Base-by-base conservation (phyloP, 768 basidiomycete genomes). In the Podaxis sp. region DNA sequence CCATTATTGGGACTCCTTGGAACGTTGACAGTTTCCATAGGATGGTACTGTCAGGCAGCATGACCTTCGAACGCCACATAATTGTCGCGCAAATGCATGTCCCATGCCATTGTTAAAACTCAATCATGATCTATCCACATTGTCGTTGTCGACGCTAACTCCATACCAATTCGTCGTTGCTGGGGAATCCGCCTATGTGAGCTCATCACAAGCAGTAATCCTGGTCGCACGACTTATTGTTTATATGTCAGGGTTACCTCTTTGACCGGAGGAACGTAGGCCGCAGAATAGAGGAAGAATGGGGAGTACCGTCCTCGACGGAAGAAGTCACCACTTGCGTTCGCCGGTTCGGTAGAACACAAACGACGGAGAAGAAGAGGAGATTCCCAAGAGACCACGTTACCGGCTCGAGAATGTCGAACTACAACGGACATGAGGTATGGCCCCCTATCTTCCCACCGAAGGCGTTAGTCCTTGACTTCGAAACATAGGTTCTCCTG, bases 41-140 rank as follows among this genome's bases (percentile, higher is more conserved):
- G 93, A 96, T 72, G 93, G 91, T 3, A 82, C 87, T 28, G 92
- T 95, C 9, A 82, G 93, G 25, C 93, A 95, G 68, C 93, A 95
- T 69, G 93, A 96, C 69, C 73, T 95, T 47, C 79, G 93, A 55
- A 80, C 81, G 9, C 72, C 79, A 13, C 90, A 95, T 71, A 71
- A 72, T n/a, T 96, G 93, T 72, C 64, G 72, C 28, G 65, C 69
- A 14, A 74, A 71, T 10, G 68, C 75, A 9, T 96, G 93, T 69
- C 87, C 92, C 23, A 75, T 86, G 16, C 88, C 92, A 1, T 76
- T 96, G 14, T 80, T 92, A 18, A 79, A 81, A 63, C 72, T 91
- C 40, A 77, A 81, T 54, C 77, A 86, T 70, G 79, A 87, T 55
- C 77, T 95, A 50, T 91, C 86, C 6, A 85, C 90, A 18, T 73